Evolutionary conservation across 2,329 filamentous ascomycete genomes (phyloP).

Genomic region (Diaporthe citri): DNA sequence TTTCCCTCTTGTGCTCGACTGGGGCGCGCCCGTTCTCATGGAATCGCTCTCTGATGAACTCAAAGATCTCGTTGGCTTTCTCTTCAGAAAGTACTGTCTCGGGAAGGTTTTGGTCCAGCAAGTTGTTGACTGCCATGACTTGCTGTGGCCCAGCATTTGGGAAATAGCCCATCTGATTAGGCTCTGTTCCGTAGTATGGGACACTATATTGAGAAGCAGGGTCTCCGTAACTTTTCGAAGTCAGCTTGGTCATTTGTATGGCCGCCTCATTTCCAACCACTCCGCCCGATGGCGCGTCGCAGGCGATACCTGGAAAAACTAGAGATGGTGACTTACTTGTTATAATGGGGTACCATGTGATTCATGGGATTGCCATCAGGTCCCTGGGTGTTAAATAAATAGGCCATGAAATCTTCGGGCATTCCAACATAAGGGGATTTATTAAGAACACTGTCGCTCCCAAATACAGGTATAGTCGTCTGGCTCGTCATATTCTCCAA

Average conservation of each 20-base stretch:
- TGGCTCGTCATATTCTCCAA: slow-evolving; percentile 73
- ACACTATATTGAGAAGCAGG: slow-evolving; percentile 61
- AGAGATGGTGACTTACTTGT: slow-evolving; percentile 58
- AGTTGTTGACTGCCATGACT: slow-evolving; percentile 89
- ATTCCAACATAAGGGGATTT: slow-evolving; percentile 88
- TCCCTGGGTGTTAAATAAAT: slow-evolving; percentile 80
- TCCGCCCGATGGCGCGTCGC: background rate
- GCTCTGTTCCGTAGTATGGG: slow-evolving; percentile 63
- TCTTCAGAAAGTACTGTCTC: slow-evolving; percentile 88
- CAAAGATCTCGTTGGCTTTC: slow-evolving; percentile 85
- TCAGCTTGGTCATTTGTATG: slow-evolving; percentile 43
- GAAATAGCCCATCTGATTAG: slow-evolving; percentile 66
- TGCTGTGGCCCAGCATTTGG: slow-evolving; percentile 74
- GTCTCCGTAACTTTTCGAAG: slow-evolving; percentile 62
- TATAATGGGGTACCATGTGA: slow-evolving; percentile 60
- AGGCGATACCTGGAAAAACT: no score
- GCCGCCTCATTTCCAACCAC: background rate
- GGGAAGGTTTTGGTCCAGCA: slow-evolving; percentile 83
- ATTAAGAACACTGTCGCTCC: slow-evolving; percentile 80
- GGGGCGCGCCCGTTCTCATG: slow-evolving; percentile 83
- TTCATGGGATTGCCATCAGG: slow-evolving; percentile 66
- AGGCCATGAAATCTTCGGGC: slow-evolving; percentile 88
- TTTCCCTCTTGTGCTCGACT: slow-evolving; percentile 80
- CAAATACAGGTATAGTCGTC: slow-evolving; percentile 87
- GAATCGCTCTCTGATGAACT: slow-evolving; percentile 85